These are phyloP conservation scores for Mucor sp. DNA, from an alignment of 371 early-diverging fungal species.

Conservation along the genomic window DNA sequence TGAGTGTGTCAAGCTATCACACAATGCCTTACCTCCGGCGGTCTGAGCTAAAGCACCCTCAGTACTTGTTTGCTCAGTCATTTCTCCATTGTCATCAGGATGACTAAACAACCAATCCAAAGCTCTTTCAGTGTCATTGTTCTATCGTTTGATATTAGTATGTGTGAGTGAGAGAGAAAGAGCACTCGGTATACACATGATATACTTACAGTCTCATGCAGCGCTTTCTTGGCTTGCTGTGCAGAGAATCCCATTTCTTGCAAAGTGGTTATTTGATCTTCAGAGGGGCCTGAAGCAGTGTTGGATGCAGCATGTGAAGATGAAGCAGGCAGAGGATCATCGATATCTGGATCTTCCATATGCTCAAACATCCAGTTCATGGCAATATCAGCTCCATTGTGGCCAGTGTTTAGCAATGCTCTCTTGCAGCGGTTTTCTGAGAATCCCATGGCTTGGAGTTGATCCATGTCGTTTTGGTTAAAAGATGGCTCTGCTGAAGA, in stretches of 20 bases:
- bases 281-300: constrained; percentile 17
- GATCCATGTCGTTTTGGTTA: constrained; percentile 68
- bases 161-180: neutral
- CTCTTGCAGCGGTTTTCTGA: constrained; percentile 80
- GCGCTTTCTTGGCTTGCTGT: constrained; percentile 80
- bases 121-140: constrained; percentile 86
- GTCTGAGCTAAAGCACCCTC: neutral
- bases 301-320: constrained; percentile 3
- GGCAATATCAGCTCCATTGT: constrained; percentile 83
- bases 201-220: constrained; percentile 77
- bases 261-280: constrained; percentile 60
- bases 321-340: constrained; percentile 46
- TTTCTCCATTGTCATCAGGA: constrained; percentile 67
- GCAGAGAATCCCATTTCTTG: constrained; percentile 92
- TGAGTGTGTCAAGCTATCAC: neutral
- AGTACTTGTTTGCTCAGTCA: neutral
- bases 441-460: constrained; percentile 91
- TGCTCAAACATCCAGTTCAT: constrained; percentile 95
- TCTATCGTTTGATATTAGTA: constrained; percentile 39
- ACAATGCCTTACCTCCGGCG: constrained; percentile 17
- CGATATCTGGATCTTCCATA: constrained; percentile 87
- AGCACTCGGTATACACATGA: too few relatives aligned
- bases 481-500: constrained; percentile 45
- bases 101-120: constrained; percentile 95
- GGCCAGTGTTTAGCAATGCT: constrained; percentile 81